Percentiles rank a stretch among this genome's conserved stretches.
Evolutionary conservation across 1,284 basidiomycete species (phyloP).

Genomic region (Leccinum huronense): DNA sequence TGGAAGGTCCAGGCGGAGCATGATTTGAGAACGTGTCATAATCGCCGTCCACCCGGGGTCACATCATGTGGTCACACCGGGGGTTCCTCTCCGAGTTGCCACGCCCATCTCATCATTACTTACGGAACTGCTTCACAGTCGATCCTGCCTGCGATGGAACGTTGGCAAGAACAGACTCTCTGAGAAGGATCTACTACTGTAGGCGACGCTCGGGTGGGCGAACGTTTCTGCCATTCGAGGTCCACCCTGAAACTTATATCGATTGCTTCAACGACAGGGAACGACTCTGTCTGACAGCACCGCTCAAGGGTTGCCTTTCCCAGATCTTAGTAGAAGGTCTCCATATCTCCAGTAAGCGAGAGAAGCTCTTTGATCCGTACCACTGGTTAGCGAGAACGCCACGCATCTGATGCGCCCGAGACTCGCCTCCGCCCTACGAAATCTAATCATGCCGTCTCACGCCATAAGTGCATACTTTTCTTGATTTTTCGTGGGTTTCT

Average conservation of each 20-base stretch:
- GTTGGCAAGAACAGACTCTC: not conserved
- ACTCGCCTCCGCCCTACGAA: not conserved
- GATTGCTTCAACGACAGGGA: not conserved
- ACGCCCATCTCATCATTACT: not conserved
- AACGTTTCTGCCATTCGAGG: not conserved
- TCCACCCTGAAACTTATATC: not conserved
- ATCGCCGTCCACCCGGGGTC: not conserved
- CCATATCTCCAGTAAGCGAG: not conserved
- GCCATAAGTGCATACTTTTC: not conserved
- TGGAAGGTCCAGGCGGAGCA: not conserved
- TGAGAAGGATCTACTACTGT: not conserved
- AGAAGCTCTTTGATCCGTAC: not conserved
- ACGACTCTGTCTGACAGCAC: not conserved
- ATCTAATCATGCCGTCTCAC: not conserved
- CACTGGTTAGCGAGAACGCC: not conserved
- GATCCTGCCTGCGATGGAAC: not conserved
- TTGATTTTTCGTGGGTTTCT: not conserved
- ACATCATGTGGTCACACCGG: not conserved
- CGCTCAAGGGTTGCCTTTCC: not conserved
- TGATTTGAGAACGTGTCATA: not conserved
- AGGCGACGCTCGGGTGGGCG: not conserved
- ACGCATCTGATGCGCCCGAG: constrained; percentile 1
- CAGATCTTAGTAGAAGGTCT: not conserved
- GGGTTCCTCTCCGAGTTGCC: not conserved
- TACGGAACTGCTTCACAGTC: not conserved